Percentiles rank a stretch among this genome's conserved stretches.
Conservation (phyloP, 192 early-diverging fungal species). For the Podila horticola region DNA sequence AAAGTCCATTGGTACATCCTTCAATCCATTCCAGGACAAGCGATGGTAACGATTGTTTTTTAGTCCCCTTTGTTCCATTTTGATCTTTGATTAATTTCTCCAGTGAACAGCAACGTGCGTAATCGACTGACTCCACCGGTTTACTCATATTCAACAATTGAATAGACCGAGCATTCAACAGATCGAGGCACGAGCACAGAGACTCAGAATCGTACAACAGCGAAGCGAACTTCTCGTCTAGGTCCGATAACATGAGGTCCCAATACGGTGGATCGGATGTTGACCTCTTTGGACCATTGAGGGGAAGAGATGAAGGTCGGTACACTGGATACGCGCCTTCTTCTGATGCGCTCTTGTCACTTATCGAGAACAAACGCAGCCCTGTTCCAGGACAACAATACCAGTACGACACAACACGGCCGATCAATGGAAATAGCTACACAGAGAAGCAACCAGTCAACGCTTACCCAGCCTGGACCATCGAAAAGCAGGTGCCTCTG, state of each 20-base stretch:
- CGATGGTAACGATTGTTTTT: slow-evolving; percentile 12
- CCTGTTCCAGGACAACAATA: slow-evolving; percentile 30
- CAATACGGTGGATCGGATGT: slow-evolving; percentile 24
- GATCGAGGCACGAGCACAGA: background rate
- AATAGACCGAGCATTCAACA: background rate
- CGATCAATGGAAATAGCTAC: slow-evolving; percentile 1
- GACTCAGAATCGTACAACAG: slow-evolving; percentile 38
- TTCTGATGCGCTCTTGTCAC: slow-evolving; percentile 72
- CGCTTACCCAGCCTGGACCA: slow-evolving; percentile 63
- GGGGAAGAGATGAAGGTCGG: slow-evolving; percentile 69
- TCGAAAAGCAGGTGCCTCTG: slow-evolving; percentile 71
- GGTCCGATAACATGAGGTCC: slow-evolving; percentile 22
- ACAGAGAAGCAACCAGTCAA: slow-evolving; percentile 18
- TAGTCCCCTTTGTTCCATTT: background rate
- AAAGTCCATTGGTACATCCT: slow-evolving; percentile 17
- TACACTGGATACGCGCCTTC: slow-evolving; percentile 77
- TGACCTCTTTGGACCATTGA: slow-evolving; percentile 52
- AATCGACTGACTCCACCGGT: background rate
- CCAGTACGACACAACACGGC: slow-evolving; percentile 14
- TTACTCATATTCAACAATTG: background rate
- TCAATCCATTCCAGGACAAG: slow-evolving; percentile 9
- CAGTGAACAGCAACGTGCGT: background rate
- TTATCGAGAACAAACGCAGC: slow-evolving; percentile 69
- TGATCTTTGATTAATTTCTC: too few species aligned
- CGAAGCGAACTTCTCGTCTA: slow-evolving; percentile 21